Percentiles rank a stretch among this genome's conserved stretches.
phyloP scores from a whole-genome alignment of 345 rosid genomes.

The Populus alba region DNA sequence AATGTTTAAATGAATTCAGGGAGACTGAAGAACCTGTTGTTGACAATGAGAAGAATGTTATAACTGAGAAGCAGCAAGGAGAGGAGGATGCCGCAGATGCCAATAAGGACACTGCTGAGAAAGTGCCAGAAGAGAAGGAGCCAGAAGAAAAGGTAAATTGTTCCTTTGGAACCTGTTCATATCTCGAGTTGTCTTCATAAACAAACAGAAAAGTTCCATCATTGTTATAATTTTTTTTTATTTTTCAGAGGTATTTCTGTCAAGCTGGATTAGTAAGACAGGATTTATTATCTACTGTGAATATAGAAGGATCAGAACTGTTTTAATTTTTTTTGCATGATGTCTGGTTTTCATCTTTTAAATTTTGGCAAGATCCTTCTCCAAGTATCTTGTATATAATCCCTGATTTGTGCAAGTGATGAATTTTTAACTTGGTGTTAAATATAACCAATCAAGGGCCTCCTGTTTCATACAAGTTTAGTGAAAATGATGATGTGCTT shows the following conservation, averaged over 20 bases:
- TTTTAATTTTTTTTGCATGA: background rate
- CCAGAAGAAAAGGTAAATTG: slow-evolving; percentile 71
- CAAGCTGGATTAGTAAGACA: background rate
- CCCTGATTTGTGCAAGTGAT: background rate
- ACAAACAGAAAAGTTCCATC: background rate
- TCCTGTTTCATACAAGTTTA: background rate
- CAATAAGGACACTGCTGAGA: slow-evolving; percentile 57
- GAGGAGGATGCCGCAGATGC: slow-evolving; percentile 67
- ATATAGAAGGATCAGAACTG: background rate
- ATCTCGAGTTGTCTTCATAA: background rate
- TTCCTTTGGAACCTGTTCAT: background rate
- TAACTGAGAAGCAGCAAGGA: slow-evolving; percentile 54
- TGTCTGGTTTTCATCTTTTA: background rate
- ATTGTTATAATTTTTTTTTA: background rate
- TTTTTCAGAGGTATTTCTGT: background rate
- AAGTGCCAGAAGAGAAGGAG: slow-evolving; percentile 68
- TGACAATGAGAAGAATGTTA: slow-evolving; percentile 49
- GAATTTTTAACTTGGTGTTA: background rate
- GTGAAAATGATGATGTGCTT: background rate
- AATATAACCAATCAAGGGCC: background rate
- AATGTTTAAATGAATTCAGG: slow-evolving; percentile 34
- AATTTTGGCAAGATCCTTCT: background rate
- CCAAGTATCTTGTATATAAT: background rate
- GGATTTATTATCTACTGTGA: background rate
- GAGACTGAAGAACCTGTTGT: slow-evolving; percentile 60